Evolutionary conservation across 805 yeast species (phyloP).

Genomic region (Cyberlindnera subsufficiens): DNA sequence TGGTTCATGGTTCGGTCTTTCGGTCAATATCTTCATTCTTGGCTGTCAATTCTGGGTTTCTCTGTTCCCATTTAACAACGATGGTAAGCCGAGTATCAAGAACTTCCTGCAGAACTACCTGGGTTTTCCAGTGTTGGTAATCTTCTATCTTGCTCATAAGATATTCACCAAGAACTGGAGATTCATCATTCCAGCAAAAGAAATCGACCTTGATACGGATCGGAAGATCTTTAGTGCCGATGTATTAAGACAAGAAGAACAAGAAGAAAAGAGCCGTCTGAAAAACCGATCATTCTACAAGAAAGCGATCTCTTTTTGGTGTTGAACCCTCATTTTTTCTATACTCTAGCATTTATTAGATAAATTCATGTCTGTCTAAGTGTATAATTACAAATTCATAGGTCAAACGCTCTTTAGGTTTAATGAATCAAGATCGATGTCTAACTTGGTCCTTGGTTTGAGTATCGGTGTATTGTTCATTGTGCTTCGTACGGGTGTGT

Average conservation of each 20-base stretch:
- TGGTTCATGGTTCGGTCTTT: conserved; percentile 46
- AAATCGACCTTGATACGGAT: conserved; percentile 54
- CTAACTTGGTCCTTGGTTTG: conserved; percentile 11
- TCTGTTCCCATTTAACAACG: conserved; percentile 45
- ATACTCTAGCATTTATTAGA: background rate
- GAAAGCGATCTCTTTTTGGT: conserved; percentile 1
- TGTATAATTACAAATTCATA: background rate
- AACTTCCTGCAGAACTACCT: conserved; percentile 48
- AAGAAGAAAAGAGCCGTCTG: conserved; percentile 24
- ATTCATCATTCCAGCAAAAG: conserved; percentile 32
- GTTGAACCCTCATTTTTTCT: background rate
- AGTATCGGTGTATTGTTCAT: conserved; percentile 14
- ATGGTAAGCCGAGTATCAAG: conserved; percentile 29
- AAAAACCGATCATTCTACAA: conserved; percentile 8
- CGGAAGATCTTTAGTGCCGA: conserved; percentile 38
- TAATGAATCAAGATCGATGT: conserved; percentile 5
- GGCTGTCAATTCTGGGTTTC: conserved; percentile 63
- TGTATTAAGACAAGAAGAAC: conserved; percentile 30
- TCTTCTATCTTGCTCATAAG: conserved; percentile 40
- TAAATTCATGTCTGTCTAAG: background rate
- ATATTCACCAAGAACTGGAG: conserved; percentile 31
- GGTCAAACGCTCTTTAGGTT: background rate
- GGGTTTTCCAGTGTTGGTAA: conserved; percentile 39
- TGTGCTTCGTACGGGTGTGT: conserved; percentile 16
- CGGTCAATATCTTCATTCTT: conserved; percentile 41